Percentiles rank a stretch among this genome's conserved stretches.
Evolutionary conservation across 768 basidiomycete species (phyloP).

Genomic region (Brasilioporus rufonigricans): DNA sequence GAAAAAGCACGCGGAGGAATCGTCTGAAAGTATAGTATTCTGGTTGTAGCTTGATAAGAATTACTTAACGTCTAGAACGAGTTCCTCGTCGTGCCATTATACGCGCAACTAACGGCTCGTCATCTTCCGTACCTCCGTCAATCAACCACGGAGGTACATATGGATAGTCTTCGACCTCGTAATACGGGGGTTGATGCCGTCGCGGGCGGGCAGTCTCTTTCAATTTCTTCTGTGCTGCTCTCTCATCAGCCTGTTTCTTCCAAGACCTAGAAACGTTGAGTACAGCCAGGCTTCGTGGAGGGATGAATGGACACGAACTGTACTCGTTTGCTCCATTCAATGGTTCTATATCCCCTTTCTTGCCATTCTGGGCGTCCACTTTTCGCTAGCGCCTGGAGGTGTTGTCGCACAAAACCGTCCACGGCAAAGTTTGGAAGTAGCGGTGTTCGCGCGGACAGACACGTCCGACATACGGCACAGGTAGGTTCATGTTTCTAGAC

Average conservation of each 20-base stretch:
- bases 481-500: conserved; percentile 40
- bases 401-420: conserved; percentile 59
- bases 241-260: conserved; percentile 23
- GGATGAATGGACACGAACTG: conserved; percentile 40
- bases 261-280: conserved; percentile 22
- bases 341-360: conserved; percentile 41
- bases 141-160: conserved; percentile 3
- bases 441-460: conserved; percentile 38
- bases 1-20: not conserved
- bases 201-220: conserved; percentile 11
- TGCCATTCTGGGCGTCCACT: conserved; percentile 54
- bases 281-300: not conserved
- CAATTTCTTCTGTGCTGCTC: conserved; percentile 18
- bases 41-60: not conserved
- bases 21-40: not conserved
- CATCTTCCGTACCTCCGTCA: conserved; percentile 6
- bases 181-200: conserved; percentile 13
- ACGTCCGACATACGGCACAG: conserved; percentile 62
- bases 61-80: conserved; percentile 15
- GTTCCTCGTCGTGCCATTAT: conserved; percentile 14
- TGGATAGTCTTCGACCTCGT: conserved; percentile 7
- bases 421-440: conserved; percentile 65
- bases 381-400: conserved; percentile 47
- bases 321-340: conserved; percentile 54
- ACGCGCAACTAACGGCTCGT: conserved; percentile 1